phyloP scores from a whole-genome alignment of 305 asterid genomes.

The Rubia tinctorum region DNA sequence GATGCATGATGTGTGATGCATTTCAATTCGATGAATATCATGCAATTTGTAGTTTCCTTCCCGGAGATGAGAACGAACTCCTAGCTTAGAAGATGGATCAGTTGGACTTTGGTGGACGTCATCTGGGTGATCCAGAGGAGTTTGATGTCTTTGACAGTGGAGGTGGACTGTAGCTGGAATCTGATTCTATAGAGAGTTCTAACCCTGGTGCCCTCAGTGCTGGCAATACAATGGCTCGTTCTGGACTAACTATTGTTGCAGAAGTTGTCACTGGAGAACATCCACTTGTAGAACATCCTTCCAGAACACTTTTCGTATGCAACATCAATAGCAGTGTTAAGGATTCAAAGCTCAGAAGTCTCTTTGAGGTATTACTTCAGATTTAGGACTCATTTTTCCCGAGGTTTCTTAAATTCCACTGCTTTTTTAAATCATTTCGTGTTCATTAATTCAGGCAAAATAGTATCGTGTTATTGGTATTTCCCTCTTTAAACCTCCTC shows the following conservation, averaged over 20 bases:
- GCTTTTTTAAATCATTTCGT: not conserved
- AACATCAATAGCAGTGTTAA: constrained; percentile 79
- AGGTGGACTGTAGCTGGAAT: constrained; percentile 73
- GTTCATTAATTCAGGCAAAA: not conserved
- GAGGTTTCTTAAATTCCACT: not conserved
- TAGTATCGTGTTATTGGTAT: not conserved
- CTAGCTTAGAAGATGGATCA: constrained; percentile 50
- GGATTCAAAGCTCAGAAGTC: constrained; percentile 65
- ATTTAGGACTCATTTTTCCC: not conserved
- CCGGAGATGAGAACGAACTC: constrained; percentile 67
- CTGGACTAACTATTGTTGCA: constrained; percentile 33
- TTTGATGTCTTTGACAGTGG: constrained; percentile 68
- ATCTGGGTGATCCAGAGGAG: constrained; percentile 46
- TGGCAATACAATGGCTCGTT: constrained; percentile 36
- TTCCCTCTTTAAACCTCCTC: not conserved
- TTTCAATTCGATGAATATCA: constrained; percentile 30
- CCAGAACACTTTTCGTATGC: constrained; percentile 76
- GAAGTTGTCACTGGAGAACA: constrained; percentile 68
- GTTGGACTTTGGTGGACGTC: constrained; percentile 34
- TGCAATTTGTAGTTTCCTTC: constrained; percentile 55
- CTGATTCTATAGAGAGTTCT: constrained; percentile 42
- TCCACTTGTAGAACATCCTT: constrained; percentile 90
- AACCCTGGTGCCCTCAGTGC: constrained; percentile 32
- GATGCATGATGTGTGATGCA: constrained; percentile 12
- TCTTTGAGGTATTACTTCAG: constrained; percentile 59